Percentiles rank a stretch among this genome's conserved stretches.
These are phyloP conservation scores for Fraxinus paxiana DNA, from an alignment of 305 asterid species.

Conservation along the genomic window DNA sequence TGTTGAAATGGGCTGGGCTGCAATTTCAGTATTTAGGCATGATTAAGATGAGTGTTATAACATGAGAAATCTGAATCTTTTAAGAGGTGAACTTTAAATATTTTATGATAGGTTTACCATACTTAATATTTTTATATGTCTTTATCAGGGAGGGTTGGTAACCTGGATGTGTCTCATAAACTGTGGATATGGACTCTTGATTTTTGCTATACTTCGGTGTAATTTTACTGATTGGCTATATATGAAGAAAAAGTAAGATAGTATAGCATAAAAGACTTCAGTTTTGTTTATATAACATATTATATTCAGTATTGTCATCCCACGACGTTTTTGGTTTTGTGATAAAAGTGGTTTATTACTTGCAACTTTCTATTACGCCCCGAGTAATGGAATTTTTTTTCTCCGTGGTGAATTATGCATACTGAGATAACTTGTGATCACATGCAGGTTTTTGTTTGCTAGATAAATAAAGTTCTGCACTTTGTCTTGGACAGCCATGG, in stretches of 20 bases:
- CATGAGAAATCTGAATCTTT: not conserved
- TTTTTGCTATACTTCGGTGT: not conserved
- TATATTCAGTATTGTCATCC: not conserved
- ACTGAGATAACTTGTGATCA: not conserved
- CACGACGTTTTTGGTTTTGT: not conserved
- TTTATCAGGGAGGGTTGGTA: not conserved
- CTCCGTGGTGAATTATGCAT: not conserved
- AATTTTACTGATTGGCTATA: not conserved
- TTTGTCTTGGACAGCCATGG: constrained; percentile 1
- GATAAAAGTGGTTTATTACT: not conserved
- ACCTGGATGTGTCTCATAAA: not conserved
- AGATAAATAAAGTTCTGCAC: not conserved
- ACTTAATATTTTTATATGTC: not conserved
- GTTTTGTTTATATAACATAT: not conserved
- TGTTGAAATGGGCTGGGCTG: not conserved
- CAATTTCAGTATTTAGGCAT: not conserved
- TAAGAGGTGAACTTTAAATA: not conserved
- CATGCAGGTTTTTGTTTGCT: constrained; percentile 22
- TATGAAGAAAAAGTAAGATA: not conserved
- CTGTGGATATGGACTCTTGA: not conserved
- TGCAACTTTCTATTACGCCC: not conserved
- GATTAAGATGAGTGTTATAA: not conserved
- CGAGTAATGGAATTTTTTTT: not conserved
- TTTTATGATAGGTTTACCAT: not conserved
- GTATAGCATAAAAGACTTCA: not conserved